Evolutionary conservation across 208 protist species (phyloP).

Genomic region (Porcisia deanei): DNA sequence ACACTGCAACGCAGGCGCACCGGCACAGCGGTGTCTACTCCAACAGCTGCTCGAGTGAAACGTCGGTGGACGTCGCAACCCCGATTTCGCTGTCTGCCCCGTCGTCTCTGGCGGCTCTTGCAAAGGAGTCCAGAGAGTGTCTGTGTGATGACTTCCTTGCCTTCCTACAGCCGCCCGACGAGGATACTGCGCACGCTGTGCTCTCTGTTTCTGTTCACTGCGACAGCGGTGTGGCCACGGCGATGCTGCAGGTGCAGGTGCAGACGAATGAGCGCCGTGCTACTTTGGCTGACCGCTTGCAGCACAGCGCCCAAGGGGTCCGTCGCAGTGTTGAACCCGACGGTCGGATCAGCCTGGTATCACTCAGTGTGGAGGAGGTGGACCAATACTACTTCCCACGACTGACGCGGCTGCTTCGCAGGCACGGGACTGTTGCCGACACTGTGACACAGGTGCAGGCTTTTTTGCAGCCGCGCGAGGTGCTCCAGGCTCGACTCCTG

Average conservation of each 20-base stretch:
- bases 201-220: slow-evolving; percentile 31
- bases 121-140: slow-evolving; percentile 36
- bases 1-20: slow-evolving; percentile 15
- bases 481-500: slow-evolving; percentile 32
- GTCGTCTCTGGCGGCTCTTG: slow-evolving; percentile 14
- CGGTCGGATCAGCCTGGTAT: slow-evolving; percentile 18
- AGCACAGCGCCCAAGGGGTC: slow-evolving; percentile 29
- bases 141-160: slow-evolving; percentile 66
- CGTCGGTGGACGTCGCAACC: not conserved
- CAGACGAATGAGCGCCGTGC: slow-evolving; percentile 73
- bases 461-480: slow-evolving; percentile 37
- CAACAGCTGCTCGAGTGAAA: not conserved
- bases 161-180: slow-evolving; percentile 51
- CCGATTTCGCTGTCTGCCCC: not conserved
- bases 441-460: slow-evolving; percentile 35
- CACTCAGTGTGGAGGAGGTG: slow-evolving; percentile 26
- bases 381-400: slow-evolving; percentile 47
- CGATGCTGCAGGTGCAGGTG: slow-evolving; percentile 66
- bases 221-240: slow-evolving; percentile 40
- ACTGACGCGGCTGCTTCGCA: slow-evolving; percentile 39
- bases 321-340: slow-evolving; percentile 19
- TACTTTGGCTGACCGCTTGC: slow-evolving; percentile 38
- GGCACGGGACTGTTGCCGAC: slow-evolving; percentile 35
- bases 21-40: not conserved
- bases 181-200: slow-evolving; percentile 39